These are phyloP conservation scores for Alternaria incomplexa DNA, from an alignment of 2,329 filamentous ascomycete genomes.

Conservation along the genomic window DNA sequence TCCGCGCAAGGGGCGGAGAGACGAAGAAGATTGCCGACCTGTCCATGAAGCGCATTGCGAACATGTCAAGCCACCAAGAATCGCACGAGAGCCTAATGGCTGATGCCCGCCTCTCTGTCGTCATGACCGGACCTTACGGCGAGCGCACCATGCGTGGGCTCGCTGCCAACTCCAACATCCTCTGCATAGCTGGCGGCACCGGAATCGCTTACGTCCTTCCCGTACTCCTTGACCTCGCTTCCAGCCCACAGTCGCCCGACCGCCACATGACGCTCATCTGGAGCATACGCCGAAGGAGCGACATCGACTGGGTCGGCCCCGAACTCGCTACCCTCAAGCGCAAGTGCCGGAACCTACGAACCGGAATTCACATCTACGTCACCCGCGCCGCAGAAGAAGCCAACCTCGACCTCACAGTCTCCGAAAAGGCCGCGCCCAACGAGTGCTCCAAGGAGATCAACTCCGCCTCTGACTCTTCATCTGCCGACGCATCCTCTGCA, in stretches of 20 bases:
- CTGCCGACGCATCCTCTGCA: slow-evolving; percentile 29
- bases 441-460: slow-evolving; percentile 32
- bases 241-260: slow-evolving; percentile 27
- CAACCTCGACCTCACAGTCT: slow-evolving; percentile 17
- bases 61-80: slow-evolving; percentile 24
- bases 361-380: slow-evolving; percentile 42
- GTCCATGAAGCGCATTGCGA: slow-evolving; percentile 33
- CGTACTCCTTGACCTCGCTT: slow-evolving; percentile 38
- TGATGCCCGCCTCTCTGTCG: slow-evolving; percentile 37
- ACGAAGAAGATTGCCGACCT: slow-evolving; percentile 43
- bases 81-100: slow-evolving; percentile 29
- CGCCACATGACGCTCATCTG: slow-evolving; percentile 44
- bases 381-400: slow-evolving; percentile 36
- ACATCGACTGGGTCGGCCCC: slow-evolving; percentile 45
- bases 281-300: slow-evolving; percentile 40
- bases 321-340: slow-evolving; percentile 42
- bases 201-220: slow-evolving; percentile 49
- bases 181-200: slow-evolving; percentile 47
- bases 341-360: slow-evolving; percentile 31
- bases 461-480: slow-evolving; percentile 20
- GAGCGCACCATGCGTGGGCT: slow-evolving; percentile 34
- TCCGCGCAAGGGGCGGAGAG: slow-evolving; percentile 44
- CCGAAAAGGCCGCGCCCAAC: slow-evolving; percentile 27
- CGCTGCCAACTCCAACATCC: slow-evolving; percentile 33
- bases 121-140: slow-evolving; percentile 46